These are phyloP conservation scores for Acacia acuminata DNA, from an alignment of 306 rosid species.

Conservation along the genomic window DNA sequence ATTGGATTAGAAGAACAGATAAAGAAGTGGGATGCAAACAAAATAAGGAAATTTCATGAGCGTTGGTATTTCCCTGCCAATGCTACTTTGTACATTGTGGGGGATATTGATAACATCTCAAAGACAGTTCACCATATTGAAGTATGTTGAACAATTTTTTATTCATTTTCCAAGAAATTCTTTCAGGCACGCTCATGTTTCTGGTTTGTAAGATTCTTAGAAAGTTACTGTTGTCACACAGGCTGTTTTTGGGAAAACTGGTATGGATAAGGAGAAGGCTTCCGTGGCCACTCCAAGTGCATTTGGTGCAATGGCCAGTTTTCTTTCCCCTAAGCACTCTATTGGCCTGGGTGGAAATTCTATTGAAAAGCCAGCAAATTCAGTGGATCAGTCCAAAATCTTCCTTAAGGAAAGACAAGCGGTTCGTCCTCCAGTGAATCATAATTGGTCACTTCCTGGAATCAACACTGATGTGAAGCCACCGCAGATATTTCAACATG, in stretches of 20 bases:
- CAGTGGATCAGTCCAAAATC: constrained; percentile 68
- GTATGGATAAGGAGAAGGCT: constrained; percentile 65
- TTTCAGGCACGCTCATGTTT: constrained; percentile 19
- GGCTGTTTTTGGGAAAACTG: constrained; percentile 88
- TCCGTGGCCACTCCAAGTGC: constrained; percentile 75
- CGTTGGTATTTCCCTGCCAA: constrained; percentile 99
- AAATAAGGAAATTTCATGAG: constrained; percentile 96
- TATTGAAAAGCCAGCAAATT: constrained; percentile 65
- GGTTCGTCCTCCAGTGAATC: constrained; percentile 94
- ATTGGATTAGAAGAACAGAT: constrained; percentile 98
- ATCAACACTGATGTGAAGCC: constrained; percentile 54
- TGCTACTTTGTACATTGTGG: constrained; percentile 95
- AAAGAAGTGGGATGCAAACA: constrained; percentile 97
- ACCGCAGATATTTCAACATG: constrained; percentile 97
- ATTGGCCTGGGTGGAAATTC: constrained; percentile 82
- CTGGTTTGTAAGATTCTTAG: constrained; percentile 33
- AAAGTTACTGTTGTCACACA: constrained; percentile 41
- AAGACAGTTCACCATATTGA: constrained; percentile 84
- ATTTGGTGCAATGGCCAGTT: constrained; percentile 97
- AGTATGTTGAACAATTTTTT: constrained; percentile 48
- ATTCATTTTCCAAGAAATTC: constrained; percentile 23
- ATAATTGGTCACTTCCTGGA: constrained; percentile 93
- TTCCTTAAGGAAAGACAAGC: constrained; percentile 76
- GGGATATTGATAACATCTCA: constrained; percentile 84
- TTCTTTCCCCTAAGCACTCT: constrained; percentile 95